A percentile compares a stretch with the other conserved stretches of the same genome.
Evolutionary conservation across 164 flowering plant genomes (phyloP).

Genomic region (Nymphaea colorata): DNA sequence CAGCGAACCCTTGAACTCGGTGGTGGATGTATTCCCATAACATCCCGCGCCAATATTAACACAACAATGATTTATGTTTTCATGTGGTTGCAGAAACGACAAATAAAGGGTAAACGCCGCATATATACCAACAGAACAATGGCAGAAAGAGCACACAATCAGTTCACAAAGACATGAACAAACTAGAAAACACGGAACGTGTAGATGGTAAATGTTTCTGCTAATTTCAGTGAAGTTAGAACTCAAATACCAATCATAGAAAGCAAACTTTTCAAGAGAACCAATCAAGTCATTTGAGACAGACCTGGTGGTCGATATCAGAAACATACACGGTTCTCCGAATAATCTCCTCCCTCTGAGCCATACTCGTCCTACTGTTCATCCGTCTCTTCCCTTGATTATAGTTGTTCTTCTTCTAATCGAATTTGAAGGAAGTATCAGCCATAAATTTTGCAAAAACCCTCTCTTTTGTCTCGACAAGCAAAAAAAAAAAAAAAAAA

Average conservation of each 20-base stretch:
- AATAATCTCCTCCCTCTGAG: slow-evolving; percentile 75
- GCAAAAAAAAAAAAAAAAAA: neutral
- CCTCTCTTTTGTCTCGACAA: neutral
- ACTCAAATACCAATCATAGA: neutral
- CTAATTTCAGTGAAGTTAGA: no score
- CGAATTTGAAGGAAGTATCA: neutral
- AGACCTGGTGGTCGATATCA: slow-evolving; percentile 91
- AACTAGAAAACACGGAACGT: no score
- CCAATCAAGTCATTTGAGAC: neutral
- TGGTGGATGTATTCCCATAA: no score
- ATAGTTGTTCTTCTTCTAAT: slow-evolving; percentile 47
- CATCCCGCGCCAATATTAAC: no score
- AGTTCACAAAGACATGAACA: no score
- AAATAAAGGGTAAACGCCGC: no score
- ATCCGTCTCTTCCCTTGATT: slow-evolving; percentile 53
- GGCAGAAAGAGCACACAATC: no score
- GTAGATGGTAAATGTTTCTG: no score
- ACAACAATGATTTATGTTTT: no score
- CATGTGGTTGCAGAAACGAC: no score
- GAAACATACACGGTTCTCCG: slow-evolving; percentile 88
- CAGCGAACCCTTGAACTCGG: no score
- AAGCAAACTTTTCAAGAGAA: neutral
- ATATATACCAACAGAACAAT: no score
- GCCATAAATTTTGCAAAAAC: neutral
- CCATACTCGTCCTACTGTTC: slow-evolving; percentile 69